phyloP scores from a whole-genome alignment of 208 protist genomes.

The Trypanosoma scelopori region DNA sequence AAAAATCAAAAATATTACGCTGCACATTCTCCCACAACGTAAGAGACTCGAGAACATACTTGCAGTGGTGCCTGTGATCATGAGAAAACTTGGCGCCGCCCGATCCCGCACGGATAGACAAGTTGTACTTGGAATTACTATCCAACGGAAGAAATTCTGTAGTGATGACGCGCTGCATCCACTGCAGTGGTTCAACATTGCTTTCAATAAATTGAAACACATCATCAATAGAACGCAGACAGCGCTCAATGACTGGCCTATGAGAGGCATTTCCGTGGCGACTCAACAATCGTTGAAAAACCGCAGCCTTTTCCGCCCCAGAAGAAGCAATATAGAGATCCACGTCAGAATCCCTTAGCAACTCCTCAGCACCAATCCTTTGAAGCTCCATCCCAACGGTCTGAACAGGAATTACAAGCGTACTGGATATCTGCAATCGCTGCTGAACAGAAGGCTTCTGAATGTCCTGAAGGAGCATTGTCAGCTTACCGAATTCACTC shows the following conservation, averaged over 20 bases:
- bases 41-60: constrained; percentile 96
- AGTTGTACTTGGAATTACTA: constrained; percentile 28
- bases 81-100: constrained; percentile 94
- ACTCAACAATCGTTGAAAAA: constrained; percentile 52
- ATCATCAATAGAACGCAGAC: constrained; percentile 95
- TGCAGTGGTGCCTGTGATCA: constrained; percentile 91
- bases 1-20: constrained; percentile 92
- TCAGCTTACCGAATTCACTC: constrained; percentile 95
- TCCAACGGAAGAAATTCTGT: constrained; percentile 61
- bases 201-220: constrained; percentile 86
- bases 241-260: constrained; percentile 65
- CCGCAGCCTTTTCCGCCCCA: constrained; percentile 55
- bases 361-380: constrained; percentile 33
- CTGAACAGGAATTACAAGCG: constrained; percentile 70
- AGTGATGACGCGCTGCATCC: constrained; percentile 52
- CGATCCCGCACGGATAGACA: constrained; percentile 50
- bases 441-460: constrained; percentile 57
- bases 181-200: constrained; percentile 76
- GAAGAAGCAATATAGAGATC: constrained; percentile 42
- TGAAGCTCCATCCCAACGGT: constrained; percentile 84
- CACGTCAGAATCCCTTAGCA: constrained; percentile 77
- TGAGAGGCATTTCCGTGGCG: constrained; percentile 48
- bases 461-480: constrained; percentile 96
- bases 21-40: constrained; percentile 95
- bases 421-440: constrained; percentile 45